These are phyloP conservation scores for Trichophyton equinum DNA, from an alignment of 2,329 filamentous ascomycete genomes.

Conservation along the genomic window DNA sequence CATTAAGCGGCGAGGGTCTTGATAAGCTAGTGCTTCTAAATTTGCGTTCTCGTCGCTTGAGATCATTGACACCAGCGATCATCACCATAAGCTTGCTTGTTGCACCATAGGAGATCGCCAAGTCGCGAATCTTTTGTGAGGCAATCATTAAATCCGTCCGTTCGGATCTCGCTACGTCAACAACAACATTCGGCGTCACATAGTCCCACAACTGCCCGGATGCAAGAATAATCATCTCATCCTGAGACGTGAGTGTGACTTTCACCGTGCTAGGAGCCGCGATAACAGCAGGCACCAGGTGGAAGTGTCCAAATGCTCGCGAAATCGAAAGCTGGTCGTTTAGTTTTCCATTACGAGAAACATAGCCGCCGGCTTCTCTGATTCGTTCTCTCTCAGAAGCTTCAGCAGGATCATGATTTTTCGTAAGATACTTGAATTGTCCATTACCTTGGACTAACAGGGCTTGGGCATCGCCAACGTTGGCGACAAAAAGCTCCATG, in stretches of 20 bases:
- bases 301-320: slow-evolving; percentile 86
- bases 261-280: slow-evolving; percentile 76
- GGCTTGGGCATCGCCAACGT: slow-evolving; percentile 92
- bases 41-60: slow-evolving; percentile 71
- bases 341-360: slow-evolving; percentile 83
- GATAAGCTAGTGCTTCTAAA: slow-evolving; percentile 73
- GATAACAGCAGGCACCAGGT: slow-evolving; percentile 83
- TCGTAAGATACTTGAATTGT: slow-evolving; percentile 67
- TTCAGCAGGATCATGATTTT: slow-evolving; percentile 88
- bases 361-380: slow-evolving; percentile 86
- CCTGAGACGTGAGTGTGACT: slow-evolving; percentile 67
- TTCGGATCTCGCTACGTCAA: slow-evolving; percentile 80
- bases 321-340: slow-evolving; percentile 89
- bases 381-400: slow-evolving; percentile 73
- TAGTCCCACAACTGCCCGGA: slow-evolving; percentile 94
- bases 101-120: slow-evolving; percentile 90
- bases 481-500: slow-evolving; percentile 85
- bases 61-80: slow-evolving; percentile 85
- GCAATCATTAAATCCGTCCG: slow-evolving; percentile 86
- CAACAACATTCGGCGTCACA: slow-evolving; percentile 74
- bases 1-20: slow-evolving; percentile 61
- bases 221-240: slow-evolving; percentile 86
- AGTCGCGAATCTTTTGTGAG: slow-evolving; percentile 82
- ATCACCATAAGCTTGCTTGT: slow-evolving; percentile 97
- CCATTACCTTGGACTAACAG: slow-evolving; percentile 86